phyloP scores from a whole-genome alignment of 1,284 basidiomycete genomes.

The Rhodotorula sp. region DNA sequence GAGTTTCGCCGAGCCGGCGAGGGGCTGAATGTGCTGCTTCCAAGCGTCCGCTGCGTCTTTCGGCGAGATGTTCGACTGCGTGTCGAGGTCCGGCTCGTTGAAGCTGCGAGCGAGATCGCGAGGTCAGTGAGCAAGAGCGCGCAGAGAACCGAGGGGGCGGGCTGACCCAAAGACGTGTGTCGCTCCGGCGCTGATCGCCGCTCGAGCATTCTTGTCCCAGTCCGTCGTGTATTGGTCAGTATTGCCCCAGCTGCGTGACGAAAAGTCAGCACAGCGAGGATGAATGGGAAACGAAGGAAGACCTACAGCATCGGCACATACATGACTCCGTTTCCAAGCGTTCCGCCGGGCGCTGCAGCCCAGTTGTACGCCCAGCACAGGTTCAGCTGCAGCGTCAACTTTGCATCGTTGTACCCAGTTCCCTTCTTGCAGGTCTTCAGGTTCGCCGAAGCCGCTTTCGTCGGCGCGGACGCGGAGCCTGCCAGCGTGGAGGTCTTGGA shows the following conservation, averaged over 20 bases:
- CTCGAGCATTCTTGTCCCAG: conserved; percentile 13
- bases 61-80: conserved; percentile 35
- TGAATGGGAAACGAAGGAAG: no score
- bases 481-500: not conserved
- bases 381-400: conserved; percentile 1
- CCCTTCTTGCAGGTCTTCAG: conserved; percentile 20
- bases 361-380: conserved; percentile 35
- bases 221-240: not conserved
- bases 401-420: conserved; percentile 27
- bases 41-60: conserved; percentile 11
- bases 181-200: conserved; percentile 20
- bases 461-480: not conserved
- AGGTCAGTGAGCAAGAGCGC: no score
- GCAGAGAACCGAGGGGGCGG: not conserved
- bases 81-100: conserved; percentile 36
- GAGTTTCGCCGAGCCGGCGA: conserved; percentile 32
- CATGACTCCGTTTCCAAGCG: conserved; percentile 13
- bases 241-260: conserved; percentile 14
- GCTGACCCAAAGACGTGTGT: conserved; percentile 24
- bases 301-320: conserved; percentile 34
- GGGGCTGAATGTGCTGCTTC: conserved; percentile 29
- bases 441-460: not conserved
- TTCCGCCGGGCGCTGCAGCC: not conserved
- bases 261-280: not conserved
- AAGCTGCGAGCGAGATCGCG: not conserved